phyloP scores from a whole-genome alignment of 768 basidiomycete genomes.

The Gloeopeniophorella convolvens region DNA sequence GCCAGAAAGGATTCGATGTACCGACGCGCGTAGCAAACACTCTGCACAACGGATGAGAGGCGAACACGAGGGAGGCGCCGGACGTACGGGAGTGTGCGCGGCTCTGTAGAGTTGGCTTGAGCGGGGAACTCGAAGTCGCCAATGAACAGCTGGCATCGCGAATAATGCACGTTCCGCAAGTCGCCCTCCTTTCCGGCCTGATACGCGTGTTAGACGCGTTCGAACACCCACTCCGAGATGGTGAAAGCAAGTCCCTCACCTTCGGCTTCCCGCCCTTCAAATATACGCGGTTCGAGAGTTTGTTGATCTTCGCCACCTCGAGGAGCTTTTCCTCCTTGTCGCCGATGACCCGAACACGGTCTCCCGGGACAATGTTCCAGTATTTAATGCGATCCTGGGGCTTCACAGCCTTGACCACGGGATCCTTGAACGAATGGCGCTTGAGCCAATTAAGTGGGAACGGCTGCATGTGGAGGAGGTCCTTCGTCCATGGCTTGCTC shows the following conservation, averaged over 20 bases:
- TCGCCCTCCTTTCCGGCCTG: slow-evolving; percentile 15
- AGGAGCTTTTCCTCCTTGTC: slow-evolving; percentile 53
- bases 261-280: slow-evolving; percentile 42
- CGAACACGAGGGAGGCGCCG: neutral
- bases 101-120: slow-evolving; percentile 22
- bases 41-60: slow-evolving; percentile 31
- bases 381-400: slow-evolving; percentile 69
- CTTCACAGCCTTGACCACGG: slow-evolving; percentile 44
- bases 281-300: slow-evolving; percentile 60
- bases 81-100: slow-evolving; percentile 27
- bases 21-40: slow-evolving; percentile 73
- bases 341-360: slow-evolving; percentile 65
- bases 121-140: slow-evolving; percentile 58
- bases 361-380: slow-evolving; percentile 87
- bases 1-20: slow-evolving; percentile 55
- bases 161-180: slow-evolving; percentile 45
- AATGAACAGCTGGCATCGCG: slow-evolving; percentile 72
- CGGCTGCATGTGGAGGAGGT: slow-evolving; percentile 59
- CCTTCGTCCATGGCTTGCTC: slow-evolving; percentile 46
- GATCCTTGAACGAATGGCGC: slow-evolving; percentile 38
- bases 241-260: too few relatives aligned
- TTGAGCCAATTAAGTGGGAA: slow-evolving; percentile 51
- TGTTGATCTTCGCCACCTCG: slow-evolving; percentile 70
- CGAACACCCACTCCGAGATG: too few relatives aligned
- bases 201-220: too few relatives aligned